Conservation (phyloP, 2,329 filamentous ascomycete species). For the Rhynchosporium agropyri region DNA sequence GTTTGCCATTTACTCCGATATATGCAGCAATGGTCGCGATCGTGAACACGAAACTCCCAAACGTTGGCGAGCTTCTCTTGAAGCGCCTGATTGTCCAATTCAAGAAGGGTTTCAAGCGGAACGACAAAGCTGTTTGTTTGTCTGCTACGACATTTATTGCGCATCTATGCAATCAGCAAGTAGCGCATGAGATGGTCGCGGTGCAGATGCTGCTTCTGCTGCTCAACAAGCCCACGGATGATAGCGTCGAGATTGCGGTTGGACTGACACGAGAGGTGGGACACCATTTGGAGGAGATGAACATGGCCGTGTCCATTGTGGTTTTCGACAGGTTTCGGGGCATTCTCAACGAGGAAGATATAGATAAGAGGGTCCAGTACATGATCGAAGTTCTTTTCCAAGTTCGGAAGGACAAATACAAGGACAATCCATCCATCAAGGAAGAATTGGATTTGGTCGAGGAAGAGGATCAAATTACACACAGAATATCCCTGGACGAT, state of each 20-base stretch:
- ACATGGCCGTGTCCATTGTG: constrained; percentile 78
- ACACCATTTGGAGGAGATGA: constrained; percentile 95
- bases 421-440: constrained; percentile 86
- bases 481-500: constrained; percentile 79
- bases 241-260: constrained; percentile 97
- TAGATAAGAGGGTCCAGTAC: constrained; percentile 98
- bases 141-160: constrained; percentile 94
- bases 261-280: constrained; percentile 91
- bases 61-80: constrained; percentile 88
- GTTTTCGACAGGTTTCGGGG: constrained; percentile 96
- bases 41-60: constrained; percentile 95
- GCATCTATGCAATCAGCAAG: constrained; percentile 94
- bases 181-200: constrained; percentile 89
- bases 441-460: constrained; percentile 95
- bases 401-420: constrained; percentile 93
- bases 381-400: constrained; percentile 99
- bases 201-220: constrained; percentile 92
- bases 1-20: constrained; percentile 93
- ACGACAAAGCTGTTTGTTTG: constrained; percentile 94
- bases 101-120: constrained; percentile 91
- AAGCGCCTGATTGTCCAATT: constrained; percentile 89
- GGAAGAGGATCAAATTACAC: constrained; percentile 97
- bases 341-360: constrained; percentile 93
- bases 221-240: constrained; percentile 92
- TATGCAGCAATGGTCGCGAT: constrained; percentile 96